Conservation (phyloP, 2,329 filamentous ascomycete species). For the Colletotrichum siamense region DNA sequence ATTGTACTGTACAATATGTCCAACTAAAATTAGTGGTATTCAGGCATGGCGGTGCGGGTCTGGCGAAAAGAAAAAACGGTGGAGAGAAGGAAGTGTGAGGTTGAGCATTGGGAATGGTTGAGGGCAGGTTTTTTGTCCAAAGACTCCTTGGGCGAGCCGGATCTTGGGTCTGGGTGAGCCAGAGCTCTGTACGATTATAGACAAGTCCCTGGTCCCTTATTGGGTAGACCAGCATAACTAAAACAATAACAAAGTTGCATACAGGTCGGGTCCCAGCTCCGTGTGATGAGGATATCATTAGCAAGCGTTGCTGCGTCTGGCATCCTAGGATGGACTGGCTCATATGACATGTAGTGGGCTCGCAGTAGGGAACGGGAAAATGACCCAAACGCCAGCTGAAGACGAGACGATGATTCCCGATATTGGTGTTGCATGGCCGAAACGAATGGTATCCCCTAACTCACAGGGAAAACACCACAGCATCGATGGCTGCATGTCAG, state of each 20-base stretch:
- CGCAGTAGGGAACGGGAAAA: no score
- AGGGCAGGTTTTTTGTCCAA: not conserved
- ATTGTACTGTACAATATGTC: slow-evolving; percentile 13
- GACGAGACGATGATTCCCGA: no score
- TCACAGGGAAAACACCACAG: no score
- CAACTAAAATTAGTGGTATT: slow-evolving; percentile 13
- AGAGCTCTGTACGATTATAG: slow-evolving; percentile 11
- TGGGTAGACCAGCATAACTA: not conserved
- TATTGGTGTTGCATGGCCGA: no score
- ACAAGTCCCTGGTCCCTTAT: not conserved
- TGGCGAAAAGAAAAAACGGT: not conserved
- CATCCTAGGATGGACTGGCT: not conserved
- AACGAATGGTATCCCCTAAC: no score
- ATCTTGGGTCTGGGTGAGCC: not conserved
- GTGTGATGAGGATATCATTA: not conserved
- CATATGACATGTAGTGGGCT: not conserved
- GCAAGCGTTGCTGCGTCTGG: not conserved
- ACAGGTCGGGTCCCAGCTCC: not conserved
- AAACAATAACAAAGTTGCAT: not conserved
- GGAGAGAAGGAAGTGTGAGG: not conserved
- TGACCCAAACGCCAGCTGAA: no score
- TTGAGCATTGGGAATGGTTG: not conserved
- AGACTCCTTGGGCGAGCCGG: not conserved
- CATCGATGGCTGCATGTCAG: no score
- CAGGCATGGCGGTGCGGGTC: slow-evolving; percentile 9